These are phyloP conservation scores for Monilinia laxa DNA, from an alignment of 2,329 filamentous ascomycete species.

Conservation along the genomic window DNA sequence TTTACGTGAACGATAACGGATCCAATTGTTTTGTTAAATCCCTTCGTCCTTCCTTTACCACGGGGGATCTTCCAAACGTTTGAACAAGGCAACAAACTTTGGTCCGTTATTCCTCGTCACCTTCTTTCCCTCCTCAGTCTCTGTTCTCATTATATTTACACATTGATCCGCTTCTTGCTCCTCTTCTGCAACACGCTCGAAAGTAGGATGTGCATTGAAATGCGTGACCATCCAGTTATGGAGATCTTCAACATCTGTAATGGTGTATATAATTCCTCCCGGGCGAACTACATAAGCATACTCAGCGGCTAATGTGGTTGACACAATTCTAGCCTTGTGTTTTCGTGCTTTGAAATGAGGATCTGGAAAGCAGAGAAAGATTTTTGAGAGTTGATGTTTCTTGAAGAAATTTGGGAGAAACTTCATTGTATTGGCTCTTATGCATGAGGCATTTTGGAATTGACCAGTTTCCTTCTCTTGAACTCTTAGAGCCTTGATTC, in stretches of 20 bases:
- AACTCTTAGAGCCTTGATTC: conserved; percentile 75
- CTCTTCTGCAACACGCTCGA: conserved; percentile 69
- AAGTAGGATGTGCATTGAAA: conserved; percentile 74
- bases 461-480: conserved; percentile 54
- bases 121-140: conserved; percentile 98
- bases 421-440: conserved; percentile 97
- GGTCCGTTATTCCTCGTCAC: conserved; percentile 84
- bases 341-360: conserved; percentile 97
- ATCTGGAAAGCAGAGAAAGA: conserved; percentile 98
- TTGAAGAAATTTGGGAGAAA: conserved; percentile 98
- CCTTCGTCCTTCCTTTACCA: conserved; percentile 46
- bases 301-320: conserved; percentile 82
- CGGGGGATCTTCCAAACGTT: conserved; percentile 60
- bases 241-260: conserved; percentile 94
- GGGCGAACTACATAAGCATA: conserved; percentile 86
- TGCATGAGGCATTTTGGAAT: conserved; percentile 85
- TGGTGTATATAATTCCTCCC: conserved; percentile 88
- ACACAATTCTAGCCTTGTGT: conserved; percentile 95
- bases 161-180: conserved; percentile 69
- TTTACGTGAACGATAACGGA: not conserved
- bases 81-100: conserved; percentile 89
- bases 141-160: conserved; percentile 70
- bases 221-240: conserved; percentile 92
- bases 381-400: conserved; percentile 76
- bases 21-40: not conserved